Conservation (phyloP, 1,139 yeast species). For the Magnusiomyces fungicola region DNA sequence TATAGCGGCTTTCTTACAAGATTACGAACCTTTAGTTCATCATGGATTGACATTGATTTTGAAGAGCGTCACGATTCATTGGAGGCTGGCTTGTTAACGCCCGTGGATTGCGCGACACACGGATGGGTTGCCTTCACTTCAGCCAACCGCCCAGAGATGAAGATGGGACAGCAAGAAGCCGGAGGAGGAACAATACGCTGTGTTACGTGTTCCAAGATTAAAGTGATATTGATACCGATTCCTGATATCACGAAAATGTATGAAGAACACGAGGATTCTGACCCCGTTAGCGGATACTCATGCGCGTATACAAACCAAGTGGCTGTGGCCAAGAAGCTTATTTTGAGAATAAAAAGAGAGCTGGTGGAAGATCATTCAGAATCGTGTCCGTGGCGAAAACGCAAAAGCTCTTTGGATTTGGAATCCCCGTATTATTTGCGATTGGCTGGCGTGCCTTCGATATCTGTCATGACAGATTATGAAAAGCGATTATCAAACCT, state of each 20-base stretch:
- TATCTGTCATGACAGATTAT: not conserved
- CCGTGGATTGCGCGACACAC: not conserved
- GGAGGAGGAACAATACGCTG: not conserved
- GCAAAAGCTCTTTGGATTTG: not conserved
- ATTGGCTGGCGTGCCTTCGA: not conserved
- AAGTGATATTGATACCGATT: not conserved
- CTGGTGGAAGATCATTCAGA: not conserved
- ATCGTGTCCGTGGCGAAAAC: slow-evolving; percentile 1
- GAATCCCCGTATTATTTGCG: not conserved
- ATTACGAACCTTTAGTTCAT: not conserved
- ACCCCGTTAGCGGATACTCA: too few species aligned
- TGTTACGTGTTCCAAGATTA: not conserved
- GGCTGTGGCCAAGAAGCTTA: not conserved
- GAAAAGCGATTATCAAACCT: not conserved
- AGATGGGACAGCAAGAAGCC: not conserved
- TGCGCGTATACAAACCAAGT: too few species aligned
- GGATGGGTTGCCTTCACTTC: slow-evolving; percentile 1
- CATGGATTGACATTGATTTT: not conserved
- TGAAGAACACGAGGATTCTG: not conserved
- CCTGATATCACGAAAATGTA: not conserved
- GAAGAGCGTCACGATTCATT: not conserved
- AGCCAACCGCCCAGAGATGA: not conserved
- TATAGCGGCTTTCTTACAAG: not conserved
- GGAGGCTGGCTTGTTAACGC: not conserved
- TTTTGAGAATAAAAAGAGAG: not conserved